Percentiles rank a stretch among this genome's conserved stretches.
Evolutionary conservation across 192 early-diverging fungal species (phyloP).

Genomic region (Diversispora epigaea): DNA sequence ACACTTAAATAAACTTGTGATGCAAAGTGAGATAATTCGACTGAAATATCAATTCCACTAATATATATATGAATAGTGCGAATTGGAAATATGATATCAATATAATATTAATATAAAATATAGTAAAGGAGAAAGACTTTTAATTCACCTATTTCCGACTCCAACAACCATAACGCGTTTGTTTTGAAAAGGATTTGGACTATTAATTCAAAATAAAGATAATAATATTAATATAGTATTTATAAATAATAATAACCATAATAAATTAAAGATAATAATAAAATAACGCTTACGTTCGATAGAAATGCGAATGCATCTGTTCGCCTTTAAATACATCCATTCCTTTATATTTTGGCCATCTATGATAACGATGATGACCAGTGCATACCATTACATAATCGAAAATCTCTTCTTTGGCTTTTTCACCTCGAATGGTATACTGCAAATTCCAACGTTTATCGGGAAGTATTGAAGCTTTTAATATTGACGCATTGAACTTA

Average conservation of each 20-base stretch:
- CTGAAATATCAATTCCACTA: constrained; percentile 56
- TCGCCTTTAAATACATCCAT: constrained; percentile 51
- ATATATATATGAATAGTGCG: background rate
- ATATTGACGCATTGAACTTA: constrained; percentile 51
- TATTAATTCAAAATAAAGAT: constrained; percentile 9
- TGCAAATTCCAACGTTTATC: constrained; percentile 28
- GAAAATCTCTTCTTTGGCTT: constrained; percentile 49
- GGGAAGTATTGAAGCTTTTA: constrained; percentile 44
- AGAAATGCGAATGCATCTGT: constrained; percentile 59
- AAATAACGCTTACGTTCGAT: constrained; percentile 45
- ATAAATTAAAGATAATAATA: background rate
- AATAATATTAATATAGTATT: background rate
- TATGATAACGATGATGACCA: constrained; percentile 56
- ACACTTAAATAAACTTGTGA: constrained; percentile 51
- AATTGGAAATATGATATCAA: background rate
- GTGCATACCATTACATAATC: constrained; percentile 62
- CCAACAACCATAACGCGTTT: constrained; percentile 59
- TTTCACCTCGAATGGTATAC: background rate
- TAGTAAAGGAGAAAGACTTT: background rate
- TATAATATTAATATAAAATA: background rate
- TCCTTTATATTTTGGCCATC: constrained; percentile 54
- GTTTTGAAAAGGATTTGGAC: constrained; percentile 49
- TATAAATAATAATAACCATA: background rate
- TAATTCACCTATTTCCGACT: constrained; percentile 43
- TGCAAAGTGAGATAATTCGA: constrained; percentile 55